phyloP scores from a whole-genome alignment of 1,284 basidiomycete species.

The Tilletia horrida region DNA sequence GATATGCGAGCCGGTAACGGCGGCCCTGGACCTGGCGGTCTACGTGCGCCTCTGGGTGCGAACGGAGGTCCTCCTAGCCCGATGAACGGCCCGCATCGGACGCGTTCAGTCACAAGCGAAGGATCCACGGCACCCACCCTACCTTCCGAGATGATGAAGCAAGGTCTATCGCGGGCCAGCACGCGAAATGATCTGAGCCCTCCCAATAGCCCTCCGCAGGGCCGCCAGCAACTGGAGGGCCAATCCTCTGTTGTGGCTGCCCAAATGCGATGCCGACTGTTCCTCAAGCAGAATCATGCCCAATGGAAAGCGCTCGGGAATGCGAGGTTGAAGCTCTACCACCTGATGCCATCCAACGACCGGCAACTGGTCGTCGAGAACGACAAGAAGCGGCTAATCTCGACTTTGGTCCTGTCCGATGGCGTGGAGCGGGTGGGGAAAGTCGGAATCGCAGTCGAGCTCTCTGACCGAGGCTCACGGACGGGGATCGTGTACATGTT shows the following conservation, averaged over 20 bases:
- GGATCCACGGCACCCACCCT: conserved; percentile 21
- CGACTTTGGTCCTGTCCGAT: conserved; percentile 89
- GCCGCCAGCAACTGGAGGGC: not conserved
- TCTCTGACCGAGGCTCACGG: conserved; percentile 80
- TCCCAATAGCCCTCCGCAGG: conserved; percentile 4
- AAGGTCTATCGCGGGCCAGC: conserved; percentile 26
- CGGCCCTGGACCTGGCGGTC: not conserved
- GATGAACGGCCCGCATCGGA: conserved; percentile 2
- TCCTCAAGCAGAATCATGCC: conserved; percentile 87
- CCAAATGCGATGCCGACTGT: conserved; percentile 98
- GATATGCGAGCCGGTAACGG: conserved; percentile 8
- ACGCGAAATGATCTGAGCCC: conserved; percentile 8
- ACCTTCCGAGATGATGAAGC: conserved; percentile 45
- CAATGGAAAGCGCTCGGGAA: conserved; percentile 95
- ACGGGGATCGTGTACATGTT: conserved; percentile 99
- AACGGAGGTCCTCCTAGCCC: not conserved
- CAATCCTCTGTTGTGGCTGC: conserved; percentile 63
- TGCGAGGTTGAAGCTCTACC: conserved; percentile 80
- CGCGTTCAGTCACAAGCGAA: conserved; percentile 19
- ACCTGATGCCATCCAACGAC: conserved; percentile 62
- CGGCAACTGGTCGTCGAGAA: conserved; percentile 94
- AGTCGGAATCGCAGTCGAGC: conserved; percentile 92
- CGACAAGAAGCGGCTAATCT: conserved; percentile 73
- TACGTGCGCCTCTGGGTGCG: not conserved
- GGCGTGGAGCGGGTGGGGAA: conserved; percentile 96